Base-by-base conservation (phyloP, 2,329 filamentous ascomycete species). In the Epichloe elymi region DNA sequence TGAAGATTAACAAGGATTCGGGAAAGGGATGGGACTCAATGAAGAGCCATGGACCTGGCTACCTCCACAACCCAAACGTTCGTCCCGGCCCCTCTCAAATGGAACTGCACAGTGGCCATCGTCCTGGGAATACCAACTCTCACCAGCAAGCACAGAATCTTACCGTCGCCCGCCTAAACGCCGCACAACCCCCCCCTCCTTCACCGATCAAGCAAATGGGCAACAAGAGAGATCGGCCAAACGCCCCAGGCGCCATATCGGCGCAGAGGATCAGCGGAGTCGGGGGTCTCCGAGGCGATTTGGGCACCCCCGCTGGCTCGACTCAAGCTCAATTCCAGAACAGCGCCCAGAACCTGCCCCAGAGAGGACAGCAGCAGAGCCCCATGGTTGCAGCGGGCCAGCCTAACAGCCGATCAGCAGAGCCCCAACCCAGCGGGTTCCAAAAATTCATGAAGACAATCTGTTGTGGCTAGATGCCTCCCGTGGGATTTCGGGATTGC, bases 251-350 rank as follows among this genome's bases (percentile, higher is more conserved):
- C 74, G 83, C 79, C 64, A 79, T 83, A 67, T 78, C 79, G 68
- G 76, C 79, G 65, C 86, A 90, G 75, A 82, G 88, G 73, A 80
- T 79, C 70, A 89, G 83, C 77, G 82, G 78, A 73, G 77, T 75
- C 71, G 81, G 81, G 75, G 82, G 79, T 67, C 76, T 83, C 62
- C 78, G 82, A 67, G 46, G 49, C 42, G 87, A 94, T 67, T 80
- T 85, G 67, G 80, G 82, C 63, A 91, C 90, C 57, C 87, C 89
- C 60, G 85, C 90, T 65, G 88, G 86, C 61, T 95, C 88, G 65
- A 96, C 88, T 57, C 88, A 94, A 70, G 91, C 91, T 59, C 91
- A 96, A 67, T 96, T 95, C 76, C 89, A 95, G 74, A 91, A 88
- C 77, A 95, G 88, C 73, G 87, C 86, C 64, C 87, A 88, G 67